These are phyloP conservation scores for Microcyclospora pomicola DNA, from an alignment of 2,329 filamentous ascomycete genomes.

Conservation along the genomic window DNA sequence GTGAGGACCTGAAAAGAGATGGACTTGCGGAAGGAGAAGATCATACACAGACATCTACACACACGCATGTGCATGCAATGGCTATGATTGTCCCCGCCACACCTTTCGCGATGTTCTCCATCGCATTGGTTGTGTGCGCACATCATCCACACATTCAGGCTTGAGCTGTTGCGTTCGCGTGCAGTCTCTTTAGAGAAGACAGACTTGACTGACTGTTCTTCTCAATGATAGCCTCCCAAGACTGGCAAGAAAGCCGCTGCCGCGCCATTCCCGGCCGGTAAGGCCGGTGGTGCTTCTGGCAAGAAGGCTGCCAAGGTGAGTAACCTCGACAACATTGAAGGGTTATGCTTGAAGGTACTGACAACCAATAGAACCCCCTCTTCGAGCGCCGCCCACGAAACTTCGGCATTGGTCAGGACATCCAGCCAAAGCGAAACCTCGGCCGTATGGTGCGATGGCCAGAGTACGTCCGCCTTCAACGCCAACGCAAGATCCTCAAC, in stretches of 20 bases:
- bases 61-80: no score
- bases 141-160: slow-evolving; percentile 21
- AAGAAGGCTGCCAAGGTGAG: slow-evolving; percentile 97
- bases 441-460: slow-evolving; percentile 99
- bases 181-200: slow-evolving; percentile 78
- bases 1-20: no score
- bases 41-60: no score
- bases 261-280: slow-evolving; percentile 89
- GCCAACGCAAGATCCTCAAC: slow-evolving; percentile 90
- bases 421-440: slow-evolving; percentile 91
- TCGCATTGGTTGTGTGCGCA: no score
- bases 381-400: slow-evolving; percentile 96
- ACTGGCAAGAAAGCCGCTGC: slow-evolving; percentile 87
- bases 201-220: slow-evolving; percentile 95
- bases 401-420: slow-evolving; percentile 98
- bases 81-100: no score
- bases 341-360: no score
- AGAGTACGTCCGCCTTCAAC: slow-evolving; percentile 96
- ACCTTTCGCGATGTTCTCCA: no score
- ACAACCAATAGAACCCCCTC: slow-evolving; percentile 69
- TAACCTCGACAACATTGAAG: slow-evolving; percentile 15
- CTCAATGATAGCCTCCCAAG: slow-evolving; percentile 99
- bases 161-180: slow-evolving; percentile 39
- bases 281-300: slow-evolving; percentile 51
- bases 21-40: no score